These are phyloP conservation scores for Blastobotrys parvus DNA, from an alignment of 805 yeast genomes.

Conservation along the genomic window DNA sequence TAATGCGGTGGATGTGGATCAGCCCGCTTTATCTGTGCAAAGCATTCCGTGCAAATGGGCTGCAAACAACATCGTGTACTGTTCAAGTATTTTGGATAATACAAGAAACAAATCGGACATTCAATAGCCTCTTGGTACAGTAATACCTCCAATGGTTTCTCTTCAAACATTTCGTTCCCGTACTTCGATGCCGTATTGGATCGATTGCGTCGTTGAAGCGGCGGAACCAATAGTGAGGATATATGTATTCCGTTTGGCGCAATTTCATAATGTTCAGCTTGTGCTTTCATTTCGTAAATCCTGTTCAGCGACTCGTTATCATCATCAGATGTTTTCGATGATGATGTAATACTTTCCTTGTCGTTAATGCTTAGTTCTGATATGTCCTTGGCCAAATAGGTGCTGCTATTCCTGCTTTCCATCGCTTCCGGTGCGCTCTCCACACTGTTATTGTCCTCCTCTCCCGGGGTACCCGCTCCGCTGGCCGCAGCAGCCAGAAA, in stretches of 20 bases:
- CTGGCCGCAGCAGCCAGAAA: background rate
- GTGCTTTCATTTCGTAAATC: background rate
- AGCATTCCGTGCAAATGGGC: slow-evolving; percentile 92
- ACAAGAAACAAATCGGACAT: slow-evolving; percentile 91
- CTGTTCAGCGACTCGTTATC: background rate
- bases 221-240: background rate
- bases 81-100: slow-evolving; percentile 71
- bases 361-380: too few species aligned
- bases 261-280: background rate
- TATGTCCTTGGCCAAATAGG: background rate
- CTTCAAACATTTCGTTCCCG: background rate
- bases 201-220: background rate
- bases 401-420: background rate
- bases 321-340: background rate
- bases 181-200: background rate
- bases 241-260: background rate
- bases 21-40: slow-evolving; percentile 85
- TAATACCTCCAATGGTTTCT: slow-evolving; percentile 36
- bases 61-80: slow-evolving; percentile 83
- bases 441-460: background rate
- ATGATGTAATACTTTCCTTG: background rate
- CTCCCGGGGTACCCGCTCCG: too few species aligned
- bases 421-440: background rate
- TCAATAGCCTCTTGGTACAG: slow-evolving; percentile 66
- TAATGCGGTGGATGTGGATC: slow-evolving; percentile 95